Evolutionary conservation across 164 flowering plant species (phyloP).

Genomic region (Umbellularia californica): DNA sequence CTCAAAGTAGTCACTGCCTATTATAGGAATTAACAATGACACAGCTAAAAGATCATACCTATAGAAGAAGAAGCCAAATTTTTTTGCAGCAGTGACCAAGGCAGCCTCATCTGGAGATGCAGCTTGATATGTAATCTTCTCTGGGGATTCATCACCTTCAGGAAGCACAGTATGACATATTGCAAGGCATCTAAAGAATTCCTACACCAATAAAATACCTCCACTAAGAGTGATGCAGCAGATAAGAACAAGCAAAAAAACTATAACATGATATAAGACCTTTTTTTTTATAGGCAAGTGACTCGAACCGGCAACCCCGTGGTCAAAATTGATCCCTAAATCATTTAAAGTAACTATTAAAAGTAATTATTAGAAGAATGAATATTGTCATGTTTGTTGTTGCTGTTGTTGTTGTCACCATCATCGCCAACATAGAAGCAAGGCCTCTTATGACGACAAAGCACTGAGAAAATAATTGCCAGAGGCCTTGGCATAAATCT

Average conservation of each 20-base stretch:
- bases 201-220: conserved; percentile 37
- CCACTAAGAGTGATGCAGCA: background rate
- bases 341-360: too few species aligned
- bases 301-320: too few species aligned
- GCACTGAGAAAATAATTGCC: too few species aligned
- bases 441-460: too few species aligned
- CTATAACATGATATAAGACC: too few species aligned
- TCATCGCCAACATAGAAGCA: too few species aligned
- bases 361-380: too few species aligned
- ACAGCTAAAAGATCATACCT: conserved; percentile 35
- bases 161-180: conserved; percentile 99
- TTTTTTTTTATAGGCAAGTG: too few species aligned
- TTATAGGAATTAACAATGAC: background rate
- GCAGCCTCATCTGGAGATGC: conserved; percentile 99
- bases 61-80: conserved; percentile 97
- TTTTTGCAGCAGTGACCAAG: conserved; percentile 91
- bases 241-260: background rate
- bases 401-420: too few species aligned
- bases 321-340: too few species aligned
- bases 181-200: conserved; percentile 98
- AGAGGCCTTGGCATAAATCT: too few species aligned
- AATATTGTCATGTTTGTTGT: too few species aligned
- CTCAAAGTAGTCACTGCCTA: background rate
- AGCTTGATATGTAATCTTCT: conserved; percentile 84
- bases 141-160: conserved; percentile 96